Percentiles rank a stretch among this genome's conserved stretches.
These are phyloP conservation scores for Limtongia smithiae DNA, from an alignment of 805 yeast genomes.

Conservation along the genomic window DNA sequence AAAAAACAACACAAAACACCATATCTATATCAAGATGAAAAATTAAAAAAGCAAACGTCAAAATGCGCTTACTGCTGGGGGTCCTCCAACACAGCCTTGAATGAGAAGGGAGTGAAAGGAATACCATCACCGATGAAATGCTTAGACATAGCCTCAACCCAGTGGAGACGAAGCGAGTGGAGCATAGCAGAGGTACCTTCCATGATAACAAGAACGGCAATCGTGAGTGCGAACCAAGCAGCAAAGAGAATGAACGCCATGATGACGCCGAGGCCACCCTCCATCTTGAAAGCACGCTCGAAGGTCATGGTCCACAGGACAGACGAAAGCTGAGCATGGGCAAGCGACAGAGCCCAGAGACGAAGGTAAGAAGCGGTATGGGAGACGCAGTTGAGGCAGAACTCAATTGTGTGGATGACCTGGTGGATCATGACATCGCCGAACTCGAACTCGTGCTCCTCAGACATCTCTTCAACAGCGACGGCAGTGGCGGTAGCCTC, in stretches of 20 bases:
- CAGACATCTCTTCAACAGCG: constrained; percentile 44
- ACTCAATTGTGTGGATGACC: constrained; percentile 95
- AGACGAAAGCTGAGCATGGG: constrained; percentile 93
- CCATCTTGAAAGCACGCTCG: constrained; percentile 64
- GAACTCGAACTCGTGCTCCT: constrained; percentile 60
- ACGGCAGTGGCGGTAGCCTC: constrained; percentile 36
- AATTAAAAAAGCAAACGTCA: background rate
- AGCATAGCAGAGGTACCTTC: constrained; percentile 99
- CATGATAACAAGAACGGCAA: constrained; percentile 88
- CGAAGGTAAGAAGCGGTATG: constrained; percentile 97
- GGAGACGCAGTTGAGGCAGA: constrained; percentile 95
- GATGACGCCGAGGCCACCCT: constrained; percentile 64
- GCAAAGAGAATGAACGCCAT: constrained; percentile 79
- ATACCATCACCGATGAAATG: constrained; percentile 96
- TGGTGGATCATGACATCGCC: constrained; percentile 97
- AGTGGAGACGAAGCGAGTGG: constrained; percentile 95
- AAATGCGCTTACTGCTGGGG: constrained; percentile 14
- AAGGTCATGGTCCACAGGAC: constrained; percentile 97
- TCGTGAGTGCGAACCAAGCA: constrained; percentile 92
- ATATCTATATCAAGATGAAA: background rate
- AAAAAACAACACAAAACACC: background rate
- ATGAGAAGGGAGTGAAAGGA: constrained; percentile 84
- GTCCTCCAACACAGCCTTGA: constrained; percentile 38
- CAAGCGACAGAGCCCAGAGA: constrained; percentile 94
- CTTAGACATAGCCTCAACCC: constrained; percentile 99